Conservation (phyloP, 495 filamentous ascomycete species). For the Penicillium alfredii region DNA sequence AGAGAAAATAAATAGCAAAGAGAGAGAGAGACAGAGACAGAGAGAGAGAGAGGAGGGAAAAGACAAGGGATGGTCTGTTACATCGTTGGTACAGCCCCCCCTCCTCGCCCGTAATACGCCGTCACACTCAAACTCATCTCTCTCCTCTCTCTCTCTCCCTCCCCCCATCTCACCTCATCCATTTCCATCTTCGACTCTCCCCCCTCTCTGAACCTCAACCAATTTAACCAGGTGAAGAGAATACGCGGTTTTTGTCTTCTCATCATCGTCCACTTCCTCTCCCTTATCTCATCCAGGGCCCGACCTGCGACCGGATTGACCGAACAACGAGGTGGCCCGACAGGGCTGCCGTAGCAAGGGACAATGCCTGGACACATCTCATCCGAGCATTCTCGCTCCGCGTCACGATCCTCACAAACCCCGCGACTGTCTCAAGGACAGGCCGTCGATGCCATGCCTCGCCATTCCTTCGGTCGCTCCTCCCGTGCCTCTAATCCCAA, state of each 20-base stretch:
- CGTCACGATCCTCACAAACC: conserved; percentile 33
- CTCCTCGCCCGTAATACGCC: conserved; percentile 19
- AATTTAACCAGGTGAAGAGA: too few species aligned
- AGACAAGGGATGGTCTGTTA: conserved; percentile 3
- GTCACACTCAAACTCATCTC: conserved; percentile 20
- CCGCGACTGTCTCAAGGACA: conserved; percentile 23
- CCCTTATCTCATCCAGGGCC: conserved; percentile 1
- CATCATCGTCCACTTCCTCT: conserved; percentile 2
- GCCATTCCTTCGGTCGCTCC: conserved; percentile 32
- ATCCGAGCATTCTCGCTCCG: conserved; percentile 39
- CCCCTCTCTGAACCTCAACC: neutral
- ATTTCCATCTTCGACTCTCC: conserved; percentile 3
- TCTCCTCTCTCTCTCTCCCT: conserved; percentile 14
- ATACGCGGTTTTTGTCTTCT: neutral
- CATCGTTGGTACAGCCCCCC: neutral
- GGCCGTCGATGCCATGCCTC: conserved; percentile 30
- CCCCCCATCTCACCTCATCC: conserved; percentile 8
- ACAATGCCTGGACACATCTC: conserved; percentile 43
- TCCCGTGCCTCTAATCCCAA: conserved; percentile 42
- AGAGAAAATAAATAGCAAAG: too few species aligned
- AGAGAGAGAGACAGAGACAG: too few species aligned
- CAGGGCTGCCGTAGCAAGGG: conserved; percentile 36
- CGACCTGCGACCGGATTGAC: conserved; percentile 20
- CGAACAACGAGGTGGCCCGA: conserved; percentile 36
- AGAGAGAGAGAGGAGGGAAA: too few species aligned